phyloP scores from a whole-genome alignment of 2,329 filamentous ascomycete genomes.

The Sporothrix sp. region DNA sequence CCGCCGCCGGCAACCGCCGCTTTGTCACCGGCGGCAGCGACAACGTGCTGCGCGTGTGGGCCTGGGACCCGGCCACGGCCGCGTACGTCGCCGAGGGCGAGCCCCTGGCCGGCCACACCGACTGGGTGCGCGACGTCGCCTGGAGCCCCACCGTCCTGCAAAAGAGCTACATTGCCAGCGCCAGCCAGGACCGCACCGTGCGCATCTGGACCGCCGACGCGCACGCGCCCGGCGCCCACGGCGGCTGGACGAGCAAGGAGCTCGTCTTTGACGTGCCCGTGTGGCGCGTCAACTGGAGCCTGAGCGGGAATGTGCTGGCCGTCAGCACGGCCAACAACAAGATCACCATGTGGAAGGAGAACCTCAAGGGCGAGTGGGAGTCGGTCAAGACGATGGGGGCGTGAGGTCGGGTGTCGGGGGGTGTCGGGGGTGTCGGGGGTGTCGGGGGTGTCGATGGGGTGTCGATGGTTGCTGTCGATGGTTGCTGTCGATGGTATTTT shows the following conservation, averaged over 20 bases:
- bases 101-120: conserved; percentile 69
- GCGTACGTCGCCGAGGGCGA: conserved; percentile 51
- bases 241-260: conserved; percentile 74
- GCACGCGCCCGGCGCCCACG: conserved; percentile 21
- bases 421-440: too few species aligned
- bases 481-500: background rate
- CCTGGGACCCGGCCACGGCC: conserved; percentile 49
- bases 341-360: conserved; percentile 97
- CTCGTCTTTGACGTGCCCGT: conserved; percentile 81
- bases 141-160: conserved; percentile 94
- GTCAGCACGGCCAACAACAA: conserved; percentile 93
- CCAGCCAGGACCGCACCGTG: conserved; percentile 93
- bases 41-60: conserved; percentile 90
- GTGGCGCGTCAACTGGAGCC: conserved; percentile 96
- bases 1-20: conserved; percentile 55
- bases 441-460: too few species aligned
- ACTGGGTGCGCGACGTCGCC: conserved; percentile 96
- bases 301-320: conserved; percentile 92
- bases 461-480: too few species aligned
- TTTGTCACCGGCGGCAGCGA: conserved; percentile 95
- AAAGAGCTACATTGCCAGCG: conserved; percentile 93
- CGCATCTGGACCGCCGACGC: conserved; percentile 83
- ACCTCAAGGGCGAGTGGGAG: conserved; percentile 92
- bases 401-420: conserved; percentile 6
- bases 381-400: conserved; percentile 79